These are phyloP conservation scores for Centella asiatica DNA, from an alignment of 129 eudicot species.

Conservation along the genomic window DNA sequence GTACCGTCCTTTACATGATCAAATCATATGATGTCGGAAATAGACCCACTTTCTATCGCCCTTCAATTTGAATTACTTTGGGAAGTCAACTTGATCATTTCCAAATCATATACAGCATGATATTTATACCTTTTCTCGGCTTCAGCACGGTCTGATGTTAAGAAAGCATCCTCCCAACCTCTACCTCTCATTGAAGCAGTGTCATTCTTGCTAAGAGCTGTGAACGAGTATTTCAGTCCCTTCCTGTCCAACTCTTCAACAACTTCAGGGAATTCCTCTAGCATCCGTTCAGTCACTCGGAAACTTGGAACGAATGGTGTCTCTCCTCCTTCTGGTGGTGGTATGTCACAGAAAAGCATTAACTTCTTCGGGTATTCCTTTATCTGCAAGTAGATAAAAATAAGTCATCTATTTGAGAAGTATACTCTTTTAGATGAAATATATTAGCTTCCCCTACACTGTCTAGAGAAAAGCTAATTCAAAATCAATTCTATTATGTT, in stretches of 20 bases:
- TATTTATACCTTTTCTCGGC: constrained; percentile 52
- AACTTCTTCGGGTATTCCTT: constrained; percentile 59
- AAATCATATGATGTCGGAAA: no score
- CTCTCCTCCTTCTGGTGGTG: constrained; percentile 74
- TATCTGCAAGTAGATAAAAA: constrained; percentile 24
- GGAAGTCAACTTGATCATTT: no score
- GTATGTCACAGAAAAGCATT: constrained; percentile 59
- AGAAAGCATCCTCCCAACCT: constrained; percentile 72
- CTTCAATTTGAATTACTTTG: no score
- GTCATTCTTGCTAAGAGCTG: constrained; percentile 45
- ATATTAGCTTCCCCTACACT: no score
- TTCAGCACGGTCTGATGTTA: constrained; percentile 44
- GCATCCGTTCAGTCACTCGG: constrained; percentile 54
- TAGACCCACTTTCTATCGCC: no score
- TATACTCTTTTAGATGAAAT: no score
- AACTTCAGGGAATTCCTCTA: constrained; percentile 65
- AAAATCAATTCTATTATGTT: no score
- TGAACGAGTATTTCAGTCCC: constrained; percentile 62
- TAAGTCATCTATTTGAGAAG: no score
- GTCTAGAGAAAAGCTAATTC: no score
- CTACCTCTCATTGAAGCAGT: constrained; percentile 62
- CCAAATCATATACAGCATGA: no score
- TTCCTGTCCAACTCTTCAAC: constrained; percentile 55
- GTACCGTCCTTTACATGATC: no score
- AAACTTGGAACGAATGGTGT: constrained; percentile 81